Evolutionary conservation across 257 asterid genomes (phyloP).

Genomic region (Verbena officinalis): DNA sequence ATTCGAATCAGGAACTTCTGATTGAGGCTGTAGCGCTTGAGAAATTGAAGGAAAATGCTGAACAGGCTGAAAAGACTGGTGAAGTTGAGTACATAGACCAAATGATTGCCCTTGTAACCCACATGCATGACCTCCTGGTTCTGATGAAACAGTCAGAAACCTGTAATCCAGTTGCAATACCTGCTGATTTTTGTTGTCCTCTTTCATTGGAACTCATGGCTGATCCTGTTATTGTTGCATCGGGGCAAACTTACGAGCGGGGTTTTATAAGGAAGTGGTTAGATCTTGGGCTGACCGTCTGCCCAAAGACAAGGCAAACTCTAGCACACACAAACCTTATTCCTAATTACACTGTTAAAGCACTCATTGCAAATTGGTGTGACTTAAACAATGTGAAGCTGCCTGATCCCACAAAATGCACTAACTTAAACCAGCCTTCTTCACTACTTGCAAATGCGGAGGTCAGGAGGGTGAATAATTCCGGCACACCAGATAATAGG

Average conservation of each 20-base stretch:
- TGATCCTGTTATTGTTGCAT: slow-evolving; percentile 89
- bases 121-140: slow-evolving; percentile 84
- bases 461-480: slow-evolving; percentile 45
- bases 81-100: slow-evolving; percentile 77
- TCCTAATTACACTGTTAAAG: slow-evolving; percentile 90
- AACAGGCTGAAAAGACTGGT: slow-evolving; percentile 63
- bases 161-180: slow-evolving; percentile 68
- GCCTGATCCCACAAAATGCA: slow-evolving; percentile 64
- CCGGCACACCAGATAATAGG: slow-evolving; percentile 46
- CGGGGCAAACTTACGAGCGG: slow-evolving; percentile 94
- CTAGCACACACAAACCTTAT: slow-evolving; percentile 75
- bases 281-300: slow-evolving; percentile 84
- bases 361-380: slow-evolving; percentile 81
- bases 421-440: slow-evolving; percentile 61
- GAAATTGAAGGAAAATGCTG: slow-evolving; percentile 81
- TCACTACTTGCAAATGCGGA: slow-evolving; percentile 58
- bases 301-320: slow-evolving; percentile 89
- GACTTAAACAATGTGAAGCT: slow-evolving; percentile 70
- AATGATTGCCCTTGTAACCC: slow-evolving; percentile 67
- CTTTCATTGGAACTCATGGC: slow-evolving; percentile 90
- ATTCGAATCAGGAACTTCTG: slow-evolving; percentile 77
- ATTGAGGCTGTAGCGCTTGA: slow-evolving; percentile 90
- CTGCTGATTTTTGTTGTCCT: slow-evolving; percentile 88
- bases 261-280: slow-evolving; percentile 80
- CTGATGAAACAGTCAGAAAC: slow-evolving; percentile 63